Conservation (phyloP, 768 basidiomycete genomes). For the Trametes villosa region DNA sequence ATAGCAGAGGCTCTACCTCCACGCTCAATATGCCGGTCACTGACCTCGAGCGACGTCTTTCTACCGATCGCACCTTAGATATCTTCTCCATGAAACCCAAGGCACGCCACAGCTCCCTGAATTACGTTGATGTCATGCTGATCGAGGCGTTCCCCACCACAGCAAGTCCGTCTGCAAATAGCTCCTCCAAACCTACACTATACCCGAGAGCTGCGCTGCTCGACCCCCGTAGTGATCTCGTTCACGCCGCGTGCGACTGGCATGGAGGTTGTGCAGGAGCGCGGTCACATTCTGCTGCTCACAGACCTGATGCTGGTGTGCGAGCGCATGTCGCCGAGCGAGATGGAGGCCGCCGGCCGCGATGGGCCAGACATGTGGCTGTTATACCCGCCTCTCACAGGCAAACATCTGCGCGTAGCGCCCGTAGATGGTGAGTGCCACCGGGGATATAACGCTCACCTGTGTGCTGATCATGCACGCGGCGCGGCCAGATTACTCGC, state of each 20-base stretch:
- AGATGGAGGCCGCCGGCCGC: conserved; percentile 51
- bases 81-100: conserved; percentile 95
- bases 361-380: conserved; percentile 87
- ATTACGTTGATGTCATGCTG: conserved; percentile 1
- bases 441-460: not conserved
- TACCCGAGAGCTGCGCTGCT: conserved; percentile 74
- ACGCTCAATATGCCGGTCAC: conserved; percentile 61
- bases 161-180: conserved; percentile 94
- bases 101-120: conserved; percentile 49
- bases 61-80: conserved; percentile 81
- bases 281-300: conserved; percentile 85
- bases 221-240: conserved; percentile 70
- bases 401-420: conserved; percentile 82
- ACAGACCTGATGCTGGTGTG: conserved; percentile 93
- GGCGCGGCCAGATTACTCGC: conserved; percentile 56
- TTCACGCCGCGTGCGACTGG: conserved; percentile 80
- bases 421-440: conserved; percentile 54
- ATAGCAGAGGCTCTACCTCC: conserved; percentile 55
- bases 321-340: conserved; percentile 77
- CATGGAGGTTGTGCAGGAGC: conserved; percentile 70
- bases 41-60: conserved; percentile 81
- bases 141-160: conserved; percentile 8
- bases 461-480: not conserved
- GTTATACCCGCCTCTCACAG: conserved; percentile 92
- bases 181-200: conserved; percentile 78